Base-by-base conservation (phyloP, 1,284 basidiomycete species). In the Macrocystidia cucumis region DNA sequence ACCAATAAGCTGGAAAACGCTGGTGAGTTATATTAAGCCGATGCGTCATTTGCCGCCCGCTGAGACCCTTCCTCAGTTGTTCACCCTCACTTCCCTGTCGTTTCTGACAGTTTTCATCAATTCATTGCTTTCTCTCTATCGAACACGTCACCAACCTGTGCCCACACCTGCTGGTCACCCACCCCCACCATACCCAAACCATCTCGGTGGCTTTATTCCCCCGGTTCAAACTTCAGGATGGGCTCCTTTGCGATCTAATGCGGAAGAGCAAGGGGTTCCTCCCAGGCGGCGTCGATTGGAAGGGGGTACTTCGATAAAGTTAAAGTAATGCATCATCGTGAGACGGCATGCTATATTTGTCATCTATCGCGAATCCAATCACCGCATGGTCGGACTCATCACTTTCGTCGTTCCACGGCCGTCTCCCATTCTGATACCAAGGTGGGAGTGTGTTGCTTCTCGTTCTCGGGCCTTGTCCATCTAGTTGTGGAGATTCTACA, bases 1-100 rank as follows among this genome's bases (percentile, higher is more conserved):
- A 54, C 84, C 88, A 28, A 93, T 98, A 55, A 92, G 84, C 57
- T 97, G 91, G 90, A 96, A 95, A 65, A 93, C 91, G 11, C 69
- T 98, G 64, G 90, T 88, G 44, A 59, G 80, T 62, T 41, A 38
- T 35, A 37, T 30, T 36, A 38, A 39, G 32, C 41, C 34, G 31
- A 42, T 37, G 34, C 40, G 39, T 29, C 42, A 39, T 35, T 13
- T 30, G 11, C 29, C 11, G 5, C 17, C n/a, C 11, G 25, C 45
- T 51, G 37, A 49, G 46, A 26, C 24, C 29, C 35, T 37, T 40
- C 41, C 22, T 39, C 35, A 91, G 88, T 67, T 71, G 18, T 91
- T 91, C 62, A 78, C 82, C 9, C 56, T 91, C 49, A 77, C 79
- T 42, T 89, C 87, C 20, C 61, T 91, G 34, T 69, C 80, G 11